Evolutionary conservation across 1,284 basidiomycete genomes (phyloP), one percentile per base, ranked within the genome.

Genomic region (Chiua sp.): DNA sequence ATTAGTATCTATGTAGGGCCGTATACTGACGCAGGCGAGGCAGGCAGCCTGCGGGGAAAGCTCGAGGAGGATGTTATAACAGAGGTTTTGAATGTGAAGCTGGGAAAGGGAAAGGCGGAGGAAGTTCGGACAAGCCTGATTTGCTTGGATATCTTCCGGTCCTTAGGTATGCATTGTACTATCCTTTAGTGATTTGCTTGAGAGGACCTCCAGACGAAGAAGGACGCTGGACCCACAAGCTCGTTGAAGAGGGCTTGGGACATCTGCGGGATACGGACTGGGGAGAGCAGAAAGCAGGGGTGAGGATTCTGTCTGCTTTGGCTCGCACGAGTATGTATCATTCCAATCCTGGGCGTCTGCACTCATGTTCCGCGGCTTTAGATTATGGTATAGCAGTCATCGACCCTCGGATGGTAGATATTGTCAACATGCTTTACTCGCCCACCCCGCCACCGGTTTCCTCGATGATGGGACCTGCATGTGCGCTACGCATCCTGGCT

Each of bases 101-200:
- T 73, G 4, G 54, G 23, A 20, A 56, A 51, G 16, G 60, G 68
- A 0, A 59, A 47, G 12, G 10, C 53, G 11, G 62, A 63, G 7
- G 65, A 73, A 26, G 55, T 56, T 20, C 59, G 71, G 53, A 72
- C 65, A 1, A 61, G 68, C 52, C n/a, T 72, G 13, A 59, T 73
- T 32, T 66, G 59, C n/a, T 57, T 70, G 53, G 56, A 70, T 3
- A 71, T 72, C 49, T 57, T 70, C 47, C 61, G 48, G 3, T 53
- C 65, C 7, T 62, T 60, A 44, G 59, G 68, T 72, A 47, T 6
- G 62, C 26, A 2, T 47, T 16, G 0, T 52, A 28, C 44, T 32
- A 32, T 32, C 23, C n/a, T 1, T 8, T 39, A 13, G 39, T 23
- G 5, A 46, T 42, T 22, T n/a, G 37, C 7, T 42, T 60, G 5